Evolutionary conservation across 2,329 filamentous ascomycete species (phyloP).

Genomic region (Phaeosphaeriaceae sp.): DNA sequence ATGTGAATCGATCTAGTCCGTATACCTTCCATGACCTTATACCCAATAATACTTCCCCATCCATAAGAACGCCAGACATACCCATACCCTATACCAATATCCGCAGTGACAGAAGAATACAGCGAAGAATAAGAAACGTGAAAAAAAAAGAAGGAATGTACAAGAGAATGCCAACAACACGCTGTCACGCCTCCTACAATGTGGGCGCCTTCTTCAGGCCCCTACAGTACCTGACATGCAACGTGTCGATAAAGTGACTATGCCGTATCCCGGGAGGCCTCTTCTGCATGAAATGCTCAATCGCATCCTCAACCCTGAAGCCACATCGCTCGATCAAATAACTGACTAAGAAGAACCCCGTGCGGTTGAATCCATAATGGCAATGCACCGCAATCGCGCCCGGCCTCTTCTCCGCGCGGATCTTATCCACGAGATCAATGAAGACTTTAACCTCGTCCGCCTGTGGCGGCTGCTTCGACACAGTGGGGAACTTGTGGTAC

Average conservation of each 20-base stretch:
- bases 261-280: conserved; percentile 87
- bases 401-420: conserved; percentile 41
- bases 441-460: conserved; percentile 67
- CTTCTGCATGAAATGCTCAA: conserved; percentile 76
- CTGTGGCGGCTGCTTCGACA: conserved; percentile 86
- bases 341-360: conserved; percentile 87
- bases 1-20: background rate
- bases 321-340: conserved; percentile 86
- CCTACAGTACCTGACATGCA: conserved; percentile 78
- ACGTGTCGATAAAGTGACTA: conserved; percentile 82
- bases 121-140: background rate
- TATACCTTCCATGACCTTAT: background rate
- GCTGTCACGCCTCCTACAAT: conserved; percentile 12
- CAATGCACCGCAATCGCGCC: conserved; percentile 82
- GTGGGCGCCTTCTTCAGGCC: conserved; percentile 51
- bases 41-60: background rate
- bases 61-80: background rate
- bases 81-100: background rate
- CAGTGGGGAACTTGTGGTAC: conserved; percentile 84
- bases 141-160: background rate
- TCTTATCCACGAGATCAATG: conserved; percentile 62
- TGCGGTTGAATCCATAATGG: conserved; percentile 95
- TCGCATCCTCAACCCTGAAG: conserved; percentile 75
- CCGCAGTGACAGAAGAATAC: background rate
- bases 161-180: background rate